Percentiles rank a stretch among this genome's conserved stretches.
Conservation (phyloP, 2,329 filamentous ascomycete genomes). For the Botrytis porri region DNA sequence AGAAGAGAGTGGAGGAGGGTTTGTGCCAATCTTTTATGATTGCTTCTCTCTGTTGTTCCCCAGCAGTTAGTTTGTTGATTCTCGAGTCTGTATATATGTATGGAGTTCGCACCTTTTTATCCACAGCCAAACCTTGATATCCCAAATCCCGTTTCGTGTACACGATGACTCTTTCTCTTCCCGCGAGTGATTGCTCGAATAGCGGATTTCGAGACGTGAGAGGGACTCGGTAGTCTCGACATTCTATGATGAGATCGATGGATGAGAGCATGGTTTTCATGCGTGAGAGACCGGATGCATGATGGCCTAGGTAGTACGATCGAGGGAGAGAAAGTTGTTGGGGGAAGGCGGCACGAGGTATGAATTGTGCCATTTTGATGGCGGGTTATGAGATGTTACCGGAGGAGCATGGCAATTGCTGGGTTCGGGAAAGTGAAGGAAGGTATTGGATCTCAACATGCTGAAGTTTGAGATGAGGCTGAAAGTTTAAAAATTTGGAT, state of each 20-base stretch:
- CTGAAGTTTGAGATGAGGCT: slow-evolving; percentile 30
- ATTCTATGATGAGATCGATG: slow-evolving; percentile 89
- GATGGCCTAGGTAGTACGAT: slow-evolving; percentile 94
- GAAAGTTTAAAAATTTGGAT: slow-evolving; percentile 23
- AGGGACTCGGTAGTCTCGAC: slow-evolving; percentile 88
- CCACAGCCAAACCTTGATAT: slow-evolving; percentile 41
- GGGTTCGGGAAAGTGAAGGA: not conserved
- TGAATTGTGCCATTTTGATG: slow-evolving; percentile 49
- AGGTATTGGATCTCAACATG: slow-evolving; percentile 30
- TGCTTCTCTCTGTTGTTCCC: slow-evolving; percentile 45
- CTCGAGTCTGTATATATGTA: not conserved
- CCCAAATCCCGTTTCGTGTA: slow-evolving; percentile 89
- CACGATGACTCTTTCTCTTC: slow-evolving; percentile 73
- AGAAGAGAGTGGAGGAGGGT: slow-evolving; percentile 52
- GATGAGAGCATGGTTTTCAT: slow-evolving; percentile 79
- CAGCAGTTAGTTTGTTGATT: not conserved
- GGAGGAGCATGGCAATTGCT: slow-evolving; percentile 19
- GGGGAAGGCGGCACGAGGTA: slow-evolving; percentile 71
- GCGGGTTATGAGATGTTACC: slow-evolving; percentile 21
- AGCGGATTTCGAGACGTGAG: slow-evolving; percentile 86
- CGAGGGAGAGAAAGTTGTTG: slow-evolving; percentile 71
- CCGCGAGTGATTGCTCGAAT: slow-evolving; percentile 74
- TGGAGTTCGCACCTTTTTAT: slow-evolving; percentile 41
- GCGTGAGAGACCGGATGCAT: slow-evolving; percentile 73
- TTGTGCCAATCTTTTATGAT: slow-evolving; percentile 53